Conservation (phyloP, 352 stramenopile species). For the Phytopythium ostracodes region DNA sequence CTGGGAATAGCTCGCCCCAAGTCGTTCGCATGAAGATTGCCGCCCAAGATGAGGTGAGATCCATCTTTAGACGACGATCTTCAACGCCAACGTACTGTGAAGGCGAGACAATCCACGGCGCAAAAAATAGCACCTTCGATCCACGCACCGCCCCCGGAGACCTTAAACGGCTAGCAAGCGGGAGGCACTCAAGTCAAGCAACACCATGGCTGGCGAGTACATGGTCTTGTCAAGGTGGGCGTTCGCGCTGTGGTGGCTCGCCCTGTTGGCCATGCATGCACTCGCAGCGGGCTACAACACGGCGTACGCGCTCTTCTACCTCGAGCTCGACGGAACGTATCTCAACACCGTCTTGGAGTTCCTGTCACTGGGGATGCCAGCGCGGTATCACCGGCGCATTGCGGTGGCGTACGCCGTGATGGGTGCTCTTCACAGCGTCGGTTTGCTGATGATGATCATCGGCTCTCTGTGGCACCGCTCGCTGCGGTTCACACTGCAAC, state of each 20-base stretch:
- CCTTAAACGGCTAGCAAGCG: no score
- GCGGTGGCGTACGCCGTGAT: slow-evolving; percentile 13
- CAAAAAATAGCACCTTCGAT: neutral
- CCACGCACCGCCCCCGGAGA: no score
- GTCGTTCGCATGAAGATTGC: no score
- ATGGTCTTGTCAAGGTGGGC: neutral
- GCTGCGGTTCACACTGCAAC: slow-evolving; percentile 13
- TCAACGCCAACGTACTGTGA: no score
- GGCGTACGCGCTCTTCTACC: slow-evolving; percentile 20
- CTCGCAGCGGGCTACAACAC: slow-evolving; percentile 13
- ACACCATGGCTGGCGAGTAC: neutral
- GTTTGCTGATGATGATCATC: slow-evolving; percentile 15
- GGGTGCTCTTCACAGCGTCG: slow-evolving; percentile 12
- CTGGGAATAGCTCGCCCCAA: no score
- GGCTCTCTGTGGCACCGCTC: slow-evolving; percentile 17
- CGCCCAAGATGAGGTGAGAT: no score
- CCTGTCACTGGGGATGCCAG: slow-evolving; percentile 20
- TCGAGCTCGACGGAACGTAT: slow-evolving; percentile 18
- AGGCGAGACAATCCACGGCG: neutral
- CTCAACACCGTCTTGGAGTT: slow-evolving; percentile 22
- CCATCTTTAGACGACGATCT: no score
- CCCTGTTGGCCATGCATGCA: slow-evolving; percentile 14
- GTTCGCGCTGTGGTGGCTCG: slow-evolving; percentile 21
- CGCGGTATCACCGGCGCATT: slow-evolving; percentile 11
- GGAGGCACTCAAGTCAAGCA: neutral